Evolutionary conservation across 176 grass and related monocot species (phyloP), one percentile per base, ranked within the genome.

Genomic region (Puccinellia tenuiflora): DNA sequence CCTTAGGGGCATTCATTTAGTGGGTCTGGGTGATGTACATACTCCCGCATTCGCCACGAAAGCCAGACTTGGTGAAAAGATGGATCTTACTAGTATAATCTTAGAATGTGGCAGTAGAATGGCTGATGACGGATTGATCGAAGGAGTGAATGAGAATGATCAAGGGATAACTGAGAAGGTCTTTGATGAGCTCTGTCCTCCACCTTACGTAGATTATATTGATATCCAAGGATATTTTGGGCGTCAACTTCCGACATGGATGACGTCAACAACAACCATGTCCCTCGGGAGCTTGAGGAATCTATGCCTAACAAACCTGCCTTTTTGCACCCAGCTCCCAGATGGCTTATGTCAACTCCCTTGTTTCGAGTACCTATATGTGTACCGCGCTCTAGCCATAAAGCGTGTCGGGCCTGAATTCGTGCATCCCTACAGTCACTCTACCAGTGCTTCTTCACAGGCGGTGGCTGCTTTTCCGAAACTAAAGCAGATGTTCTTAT

Each of bases 251-350:
- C 56, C 56, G 14, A 60, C 11, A 29, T 60, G 56, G 56, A 60
- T 60, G n/a, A 28, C 5, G 11, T 5, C 1, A 1, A 60, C 56
- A 60, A 0, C 24, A 15, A 15, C 25, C 0, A 2, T 14, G 5
- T 1, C 1, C 12, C 56, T 60, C 0, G 4, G 2, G 0, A 15
- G 3, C 56, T 28, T 60, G 12, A 26, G 12, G 25, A 3, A 15
- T 14, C 12, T 60, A 29, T 0, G 0, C 5, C 25, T 72, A 22
- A 0, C 0, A 0, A 1, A 46, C 0, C 24, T 72, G 6, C 5
- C 14, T 2, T 46, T 13, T 6, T 72, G 68, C 14, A 46, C 40
- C 68, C 3, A 72, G 9, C 68, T 72, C 14, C 68, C 68, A 1
- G 68, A 72, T 47, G 68, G 68, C 0, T 8, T 72, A 1, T 26